Conservation (phyloP, 768 basidiomycete genomes). For the Xerocomellus chrysenteron region DNA sequence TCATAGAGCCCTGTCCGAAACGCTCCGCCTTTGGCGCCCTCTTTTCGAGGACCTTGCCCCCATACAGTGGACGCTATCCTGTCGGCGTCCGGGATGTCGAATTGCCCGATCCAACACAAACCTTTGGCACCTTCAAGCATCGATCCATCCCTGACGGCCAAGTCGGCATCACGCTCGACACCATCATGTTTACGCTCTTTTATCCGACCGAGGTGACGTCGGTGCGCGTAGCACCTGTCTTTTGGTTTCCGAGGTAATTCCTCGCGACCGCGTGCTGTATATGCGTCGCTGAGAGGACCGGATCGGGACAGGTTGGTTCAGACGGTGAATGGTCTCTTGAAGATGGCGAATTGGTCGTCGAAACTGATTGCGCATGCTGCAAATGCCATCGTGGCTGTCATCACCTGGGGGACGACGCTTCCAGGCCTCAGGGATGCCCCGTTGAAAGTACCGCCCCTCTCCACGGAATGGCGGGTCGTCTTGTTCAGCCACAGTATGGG, state of each 20-base stretch:
- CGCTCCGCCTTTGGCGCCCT: constrained; percentile 13
- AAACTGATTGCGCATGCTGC: not conserved
- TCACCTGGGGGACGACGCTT: constrained; percentile 33
- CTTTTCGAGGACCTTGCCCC: constrained; percentile 29
- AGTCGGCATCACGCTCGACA: constrained; percentile 29
- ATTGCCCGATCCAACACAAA: constrained; percentile 24
- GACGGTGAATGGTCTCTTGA: constrained; percentile 34
- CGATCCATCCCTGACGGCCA: constrained; percentile 18
- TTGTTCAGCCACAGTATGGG: constrained; percentile 49
- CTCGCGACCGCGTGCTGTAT: not conserved
- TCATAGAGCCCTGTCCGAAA: not conserved
- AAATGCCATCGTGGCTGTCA: constrained; percentile 26
- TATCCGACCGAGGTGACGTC: constrained; percentile 26
- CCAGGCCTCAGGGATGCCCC: constrained; percentile 29
- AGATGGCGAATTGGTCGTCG: constrained; percentile 30
- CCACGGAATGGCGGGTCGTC: constrained; percentile 37
- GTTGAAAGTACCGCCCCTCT: constrained; percentile 15
- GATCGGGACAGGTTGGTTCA: constrained; percentile 23
- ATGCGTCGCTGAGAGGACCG: not conserved
- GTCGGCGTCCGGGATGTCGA: constrained; percentile 37
- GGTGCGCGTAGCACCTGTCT: not conserved
- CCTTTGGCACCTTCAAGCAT: constrained; percentile 29
- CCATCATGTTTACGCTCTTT: constrained; percentile 33
- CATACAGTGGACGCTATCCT: constrained; percentile 28
- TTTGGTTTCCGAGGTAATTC: constrained; percentile 32